Base-by-base conservation (phyloP, 768 basidiomycete species). In the Suillus alpinus region DNA sequence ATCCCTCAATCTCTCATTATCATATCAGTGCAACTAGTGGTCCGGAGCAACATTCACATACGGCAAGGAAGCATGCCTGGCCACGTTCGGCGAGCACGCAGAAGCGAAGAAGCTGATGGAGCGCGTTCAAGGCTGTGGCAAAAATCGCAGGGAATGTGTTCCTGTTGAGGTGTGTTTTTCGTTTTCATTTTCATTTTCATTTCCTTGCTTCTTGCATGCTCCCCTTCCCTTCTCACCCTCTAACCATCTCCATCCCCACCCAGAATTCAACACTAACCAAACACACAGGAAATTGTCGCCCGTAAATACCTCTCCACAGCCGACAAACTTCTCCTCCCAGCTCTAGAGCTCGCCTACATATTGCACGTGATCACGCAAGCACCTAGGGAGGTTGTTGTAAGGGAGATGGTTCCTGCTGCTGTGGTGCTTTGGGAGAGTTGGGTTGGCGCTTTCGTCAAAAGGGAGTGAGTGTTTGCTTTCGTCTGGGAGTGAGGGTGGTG, bases 291-390 rank as follows among this genome's bases (percentile, higher is more conserved):
- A 95, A 76, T n/a, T n/a, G n/a, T n/a, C n/a, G 86, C 92, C 2
- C 86, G 91, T 55, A 98, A 96, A 73, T 96, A 88, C 77, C 71
- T 82, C 41, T 69, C 81, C 2, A 95, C 98, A 71, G 78, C 80
- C 34, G 77, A 84, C 53, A 80, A 86, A 0, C 85, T 98, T 6
- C 16, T 49, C 29, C 75, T 83, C 10, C 89, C 95, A 4, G 88
- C 84, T 0, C 82, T 98, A 52, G 97, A 99, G 69, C 74, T 98
- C n/a, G 83, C 86, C 2, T 98, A 95, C 71, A 75, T 92, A 39
- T 92, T 96, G 76, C 82, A 83, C 32, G 86, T 79, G 26, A 86
- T 97, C 62, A 80, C 84, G 0, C 90, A 91, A 62, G 87, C 95
- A 0, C 94, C 95, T 0, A 79, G 86, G 5, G 71, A 71, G 1